phyloP scores from a whole-genome alignment of 2,329 filamentous ascomycete genomes.

The Orbilia ellipsospora region DNA sequence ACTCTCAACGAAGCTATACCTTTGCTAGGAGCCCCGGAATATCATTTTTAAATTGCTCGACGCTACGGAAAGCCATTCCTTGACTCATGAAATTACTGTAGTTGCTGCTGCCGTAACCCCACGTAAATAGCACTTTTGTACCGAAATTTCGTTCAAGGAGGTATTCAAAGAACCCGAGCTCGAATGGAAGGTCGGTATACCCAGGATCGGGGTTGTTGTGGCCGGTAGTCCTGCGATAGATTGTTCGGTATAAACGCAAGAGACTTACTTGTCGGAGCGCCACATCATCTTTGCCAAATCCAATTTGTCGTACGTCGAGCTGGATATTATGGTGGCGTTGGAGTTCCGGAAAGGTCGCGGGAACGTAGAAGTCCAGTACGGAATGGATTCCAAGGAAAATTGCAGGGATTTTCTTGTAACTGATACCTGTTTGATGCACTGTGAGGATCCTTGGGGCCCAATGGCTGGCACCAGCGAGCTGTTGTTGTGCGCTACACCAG shows the following conservation, averaged over 20 bases:
- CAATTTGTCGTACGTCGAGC: constrained; percentile 10
- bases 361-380: constrained; percentile 21
- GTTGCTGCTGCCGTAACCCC: constrained; percentile 24
- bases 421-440: neutral
- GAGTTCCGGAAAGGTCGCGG: neutral
- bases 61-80: constrained; percentile 25
- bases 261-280: constrained; percentile 17
- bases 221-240: neutral
- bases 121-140: constrained; percentile 25
- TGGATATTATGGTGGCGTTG: constrained; percentile 4
- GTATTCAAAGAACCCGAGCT: constrained; percentile 47
- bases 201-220: no score
- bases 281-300: constrained; percentile 1
- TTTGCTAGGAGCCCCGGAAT: constrained; percentile 17
- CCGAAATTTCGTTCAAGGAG: constrained; percentile 18
- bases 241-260: constrained; percentile 17
- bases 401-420: constrained; percentile 20
- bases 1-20: no score
- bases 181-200: constrained; percentile 29
- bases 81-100: constrained; percentile 33
- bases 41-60: constrained; percentile 23
- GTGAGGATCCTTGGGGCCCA: neutral
- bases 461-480: constrained; percentile 7
- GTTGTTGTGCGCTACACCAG: constrained; percentile 25
- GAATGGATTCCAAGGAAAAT: constrained; percentile 43